These are phyloP conservation scores for Panaeolus papilionaceus DNA, from an alignment of 768 basidiomycete species.

Conservation along the genomic window DNA sequence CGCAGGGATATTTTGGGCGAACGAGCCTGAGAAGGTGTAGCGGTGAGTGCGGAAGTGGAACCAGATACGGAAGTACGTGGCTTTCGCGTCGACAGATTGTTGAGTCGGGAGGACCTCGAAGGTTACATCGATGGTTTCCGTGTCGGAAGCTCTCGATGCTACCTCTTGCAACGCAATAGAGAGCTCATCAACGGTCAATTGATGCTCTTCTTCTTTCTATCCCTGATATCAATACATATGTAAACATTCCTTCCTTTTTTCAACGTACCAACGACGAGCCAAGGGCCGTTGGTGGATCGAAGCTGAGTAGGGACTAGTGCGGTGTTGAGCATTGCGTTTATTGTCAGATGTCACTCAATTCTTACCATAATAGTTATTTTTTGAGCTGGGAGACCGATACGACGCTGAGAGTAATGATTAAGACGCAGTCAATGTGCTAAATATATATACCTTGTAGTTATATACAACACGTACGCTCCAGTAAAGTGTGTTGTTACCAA, in stretches of 20 bases:
- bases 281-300: neutral
- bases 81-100: conserved; percentile 1
- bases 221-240: neutral
- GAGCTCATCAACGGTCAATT: neutral
- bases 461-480: neutral
- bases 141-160: neutral
- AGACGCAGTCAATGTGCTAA: neutral
- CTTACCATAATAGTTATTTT: neutral
- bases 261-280: neutral
- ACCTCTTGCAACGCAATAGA: neutral
- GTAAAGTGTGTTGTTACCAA: neutral
- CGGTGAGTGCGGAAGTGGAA: conserved; percentile 9
- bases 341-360: neutral
- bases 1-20: conserved; percentile 1
- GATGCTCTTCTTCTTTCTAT: neutral
- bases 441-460: neutral
- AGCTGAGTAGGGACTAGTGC: neutral
- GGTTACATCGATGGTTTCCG: neutral
- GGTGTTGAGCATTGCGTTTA: neutral
- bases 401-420: neutral
- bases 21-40: neutral
- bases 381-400: neutral
- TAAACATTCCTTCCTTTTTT: neutral
- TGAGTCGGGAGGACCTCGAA: neutral
- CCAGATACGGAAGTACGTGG: conserved; percentile 1